Evolutionary conservation across 148 eudicot genomes (phyloP), one percentile per base, ranked within the genome.

Genomic region (Agrostemma githago): DNA sequence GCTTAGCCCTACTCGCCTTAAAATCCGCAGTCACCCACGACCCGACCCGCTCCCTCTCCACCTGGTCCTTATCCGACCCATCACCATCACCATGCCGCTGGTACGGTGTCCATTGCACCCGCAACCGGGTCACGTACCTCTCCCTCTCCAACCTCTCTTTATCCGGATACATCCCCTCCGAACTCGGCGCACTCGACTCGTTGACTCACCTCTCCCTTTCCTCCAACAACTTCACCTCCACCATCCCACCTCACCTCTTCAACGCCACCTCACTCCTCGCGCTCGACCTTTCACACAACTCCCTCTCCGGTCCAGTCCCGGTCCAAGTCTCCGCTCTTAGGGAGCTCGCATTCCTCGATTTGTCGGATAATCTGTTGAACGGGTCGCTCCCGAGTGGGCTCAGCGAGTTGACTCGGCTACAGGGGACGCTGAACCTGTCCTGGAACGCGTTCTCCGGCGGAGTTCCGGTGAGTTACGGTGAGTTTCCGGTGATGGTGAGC

Each of bases 81-180:
- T 73, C 82, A 17, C 1, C 84, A 16, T 73, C 82, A 17, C 97
- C 98, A 0, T 94, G 97, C 70, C 74, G 68, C 42, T 94, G 98
- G 98, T n/a, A 34, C 26, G 93, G 96, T 10, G 79, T 94, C 72
- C 62, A 63, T 17, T 94, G 98, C 76, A 81, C 86, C 15, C 5
- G 17, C 65, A 79, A 57, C 76, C 76, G 61, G 5, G 96, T 94
- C 20, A 85, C 86, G 21, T 73, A 76, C 59, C 64, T 94, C 58
- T 78, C 86, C 6, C 96, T 94, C 77, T 34, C 89, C 10, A 66
- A 72, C 84, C 79, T 80, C 42, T 60, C 74, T 42, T 70, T 94
- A 60, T 77, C 92, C 5, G 98, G 98, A 34, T 94, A 94, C 86
- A 74, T 94, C 11, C 98, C 98, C 5, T 94, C 96, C 2, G 97